Evolutionary conservation across 805 yeast species (phyloP).

Genomic region (Ogataea naganishii): DNA sequence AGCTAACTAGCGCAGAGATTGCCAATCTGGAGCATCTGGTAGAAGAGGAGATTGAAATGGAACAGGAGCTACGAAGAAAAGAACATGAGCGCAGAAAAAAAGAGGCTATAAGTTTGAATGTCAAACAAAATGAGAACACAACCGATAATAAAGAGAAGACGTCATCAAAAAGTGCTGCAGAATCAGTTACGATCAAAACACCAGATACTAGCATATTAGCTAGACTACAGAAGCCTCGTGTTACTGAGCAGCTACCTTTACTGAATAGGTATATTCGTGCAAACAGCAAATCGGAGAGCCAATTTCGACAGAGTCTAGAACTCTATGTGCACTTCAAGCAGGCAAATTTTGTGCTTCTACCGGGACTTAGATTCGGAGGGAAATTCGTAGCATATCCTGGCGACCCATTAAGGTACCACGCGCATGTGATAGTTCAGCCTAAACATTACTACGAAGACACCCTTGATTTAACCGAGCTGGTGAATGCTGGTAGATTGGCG

Average conservation of each 20-base stretch:
- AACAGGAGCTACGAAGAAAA: constrained; percentile 4
- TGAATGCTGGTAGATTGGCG: constrained; percentile 85
- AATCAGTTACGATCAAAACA: too few relatives aligned
- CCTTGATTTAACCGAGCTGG: constrained; percentile 48
- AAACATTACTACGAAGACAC: constrained; percentile 38
- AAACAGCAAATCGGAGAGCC: too few relatives aligned
- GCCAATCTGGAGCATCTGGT: not conserved
- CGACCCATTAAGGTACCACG: constrained; percentile 84
- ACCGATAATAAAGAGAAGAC: too few relatives aligned
- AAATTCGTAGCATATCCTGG: constrained; percentile 88
- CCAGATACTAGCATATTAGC: too few relatives aligned
- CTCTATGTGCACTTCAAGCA: constrained; percentile 23
- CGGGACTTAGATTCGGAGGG: constrained; percentile 91
- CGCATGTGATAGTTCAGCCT: constrained; percentile 67
- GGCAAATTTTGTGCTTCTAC: constrained; percentile 50
- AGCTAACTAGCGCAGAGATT: not conserved
- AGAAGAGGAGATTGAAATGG: constrained; percentile 4
- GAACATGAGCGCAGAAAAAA: too few relatives aligned
- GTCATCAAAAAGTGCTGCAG: too few relatives aligned
- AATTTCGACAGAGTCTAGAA: too few relatives aligned
- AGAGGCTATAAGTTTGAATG: too few relatives aligned
- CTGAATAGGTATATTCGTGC: too few relatives aligned
- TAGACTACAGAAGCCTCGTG: too few relatives aligned
- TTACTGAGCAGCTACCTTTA: too few relatives aligned
- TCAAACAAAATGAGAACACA: too few relatives aligned